Evolutionary conservation across 257 asterid genomes (phyloP).

Genomic region (Lycium barbarum): DNA sequence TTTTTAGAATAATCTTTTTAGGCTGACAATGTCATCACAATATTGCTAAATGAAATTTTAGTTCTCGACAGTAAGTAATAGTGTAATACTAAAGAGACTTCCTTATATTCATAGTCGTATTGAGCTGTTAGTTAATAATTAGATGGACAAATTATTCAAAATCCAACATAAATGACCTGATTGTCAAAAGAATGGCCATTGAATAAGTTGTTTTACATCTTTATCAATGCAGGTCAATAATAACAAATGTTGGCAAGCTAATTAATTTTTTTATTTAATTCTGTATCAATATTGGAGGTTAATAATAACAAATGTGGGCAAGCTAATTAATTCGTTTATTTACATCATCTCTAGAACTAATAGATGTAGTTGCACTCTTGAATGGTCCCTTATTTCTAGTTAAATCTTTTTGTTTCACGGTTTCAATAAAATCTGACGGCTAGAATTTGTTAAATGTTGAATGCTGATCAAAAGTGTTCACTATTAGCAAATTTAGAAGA

Average conservation of each 20-base stretch:
- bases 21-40: too few species aligned
- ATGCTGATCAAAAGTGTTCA: too few species aligned
- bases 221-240: not conserved
- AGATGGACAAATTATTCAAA: not conserved
- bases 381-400: not conserved
- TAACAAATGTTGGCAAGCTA: not conserved
- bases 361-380: not conserved
- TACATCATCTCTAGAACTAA: not conserved
- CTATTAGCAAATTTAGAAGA: too few species aligned
- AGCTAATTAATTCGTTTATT: not conserved
- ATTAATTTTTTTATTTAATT: not conserved
- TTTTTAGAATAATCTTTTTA: too few species aligned
- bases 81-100: not conserved
- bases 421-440: too few species aligned
- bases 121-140: not conserved
- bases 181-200: constrained; percentile 7
- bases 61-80: not conserved
- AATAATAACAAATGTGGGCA: not conserved
- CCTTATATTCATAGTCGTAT: not conserved
- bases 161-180: not conserved
- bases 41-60: not conserved
- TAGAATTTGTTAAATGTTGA: too few species aligned
- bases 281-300: too few species aligned
- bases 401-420: not conserved
- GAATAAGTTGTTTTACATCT: constrained; percentile 18